Evolutionary conservation across 352 stramenopile genomes (phyloP), one percentile per base, ranked within the genome.

Genomic region (Phytophthora brassicae): DNA sequence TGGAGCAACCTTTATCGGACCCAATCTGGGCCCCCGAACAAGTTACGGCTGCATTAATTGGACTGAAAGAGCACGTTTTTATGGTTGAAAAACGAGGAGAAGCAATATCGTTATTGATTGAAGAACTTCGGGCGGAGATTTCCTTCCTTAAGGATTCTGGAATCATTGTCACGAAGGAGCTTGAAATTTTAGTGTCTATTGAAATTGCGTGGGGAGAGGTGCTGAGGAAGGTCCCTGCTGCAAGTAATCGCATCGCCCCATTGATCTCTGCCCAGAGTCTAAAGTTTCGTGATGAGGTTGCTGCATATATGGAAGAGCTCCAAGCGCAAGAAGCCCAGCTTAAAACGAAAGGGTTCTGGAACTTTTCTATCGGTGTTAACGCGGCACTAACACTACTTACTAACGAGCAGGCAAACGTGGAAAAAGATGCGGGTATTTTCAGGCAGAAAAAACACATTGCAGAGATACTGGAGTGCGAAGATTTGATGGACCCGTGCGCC

Each of bases 391-490:
- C 77, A 9, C 45, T 75, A 19, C 79, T 94, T 14, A 49, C 29
- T 14, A 64, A 79, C 44, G 81, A 88, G 20, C 70, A 72, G 4
- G 22, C 35, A 9, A 53, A 53, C 8, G 65, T 79, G 29, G 66
- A 77, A 36, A 56, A 73, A 17, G 83, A 90, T 57, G 50, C 76
- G 13, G 24, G 20, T 0, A 20, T 57, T 3, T 85, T 82, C n/a
- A 56, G 70, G 8, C 72, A 85, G 11, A 96, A 92, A 56, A 76
- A 77, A 12, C 87, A 98, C 61, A 75, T 98, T 8, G 96, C 92
- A 33, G 76, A 86, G 38, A 97, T 98, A 38, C 90, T 99, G 61
- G 94, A 98, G 58, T 97, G 96, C 49, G 79, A 92, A 19, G 84
- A 94, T 24, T 67, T 97, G 12, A 89, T 98, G 44, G 84, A 96